Evolutionary conservation across 257 asterid genomes (phyloP), one percentile per base, ranked within the genome.

Genomic region (Anisodus tanguticus): DNA sequence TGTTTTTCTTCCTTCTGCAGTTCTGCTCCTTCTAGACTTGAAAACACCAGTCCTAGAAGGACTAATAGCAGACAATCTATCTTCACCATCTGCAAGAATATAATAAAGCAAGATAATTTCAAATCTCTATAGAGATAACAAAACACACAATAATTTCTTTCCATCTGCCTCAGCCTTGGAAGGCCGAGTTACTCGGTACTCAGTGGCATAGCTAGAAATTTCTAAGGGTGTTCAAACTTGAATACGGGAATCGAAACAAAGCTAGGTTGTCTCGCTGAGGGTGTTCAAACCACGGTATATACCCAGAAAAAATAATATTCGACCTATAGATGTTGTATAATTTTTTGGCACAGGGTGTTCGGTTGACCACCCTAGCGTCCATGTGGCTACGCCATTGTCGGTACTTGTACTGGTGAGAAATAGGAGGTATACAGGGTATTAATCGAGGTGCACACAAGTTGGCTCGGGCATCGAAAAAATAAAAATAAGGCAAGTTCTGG

Each of bases 61-160:
- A 88, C 57, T 68, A 85, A 83, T 10, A 89, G 4, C n/a, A 85
- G 6, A 81, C 82, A 39, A 19, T 57, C 74, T 41, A 39, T 71
- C 83, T 78, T 83, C 26, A 70, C 83, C 83, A 84, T 88, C 92
- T 91, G 69, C 49, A 63, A 37, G n/a, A 66, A 22, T 64, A 82
- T 37, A 22, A 54, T 2, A 9, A 62, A 39, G 19, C 8, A 49
- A 76, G 6, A 12, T 22, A 45, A 9, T 51, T 49, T 22, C 15
- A 2, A 51, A 22, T 74, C 19, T 31, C 3, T 8, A 74, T 6
- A 2, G 4, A 49, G 19, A 3, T 13, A 4, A 19, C 45, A 3
- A 66, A 35, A 0, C 31, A 39, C 76, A 12, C 35, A 0, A 0
- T 39, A 3, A 0, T 68, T 39, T 68, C 51, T 68, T 15, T 26